Percentiles rank a stretch among this genome's conserved stretches.
These are phyloP conservation scores for Oxyria digyna DNA, from an alignment of 148 eudicot genomes.

Conservation along the genomic window DNA sequence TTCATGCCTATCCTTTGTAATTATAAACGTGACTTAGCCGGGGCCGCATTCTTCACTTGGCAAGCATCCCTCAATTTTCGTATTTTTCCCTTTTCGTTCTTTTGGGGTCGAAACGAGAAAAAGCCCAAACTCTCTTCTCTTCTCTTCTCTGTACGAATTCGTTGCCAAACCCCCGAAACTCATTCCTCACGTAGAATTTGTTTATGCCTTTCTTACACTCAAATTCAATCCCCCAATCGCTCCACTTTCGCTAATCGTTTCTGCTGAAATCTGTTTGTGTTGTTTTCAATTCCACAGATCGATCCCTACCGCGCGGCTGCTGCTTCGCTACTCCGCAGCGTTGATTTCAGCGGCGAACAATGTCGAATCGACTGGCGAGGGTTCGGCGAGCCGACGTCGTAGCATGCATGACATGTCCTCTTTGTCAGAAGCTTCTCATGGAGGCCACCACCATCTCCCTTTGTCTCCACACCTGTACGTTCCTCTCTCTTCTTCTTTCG, in stretches of 20 bases:
- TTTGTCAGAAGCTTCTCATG: slow-evolving; percentile 55
- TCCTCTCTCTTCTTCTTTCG: background rate
- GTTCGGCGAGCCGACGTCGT: slow-evolving; percentile 49
- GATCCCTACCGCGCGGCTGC: background rate
- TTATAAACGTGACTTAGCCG: background rate
- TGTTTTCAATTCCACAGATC: background rate
- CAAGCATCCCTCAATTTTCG: background rate
- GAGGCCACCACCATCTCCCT: slow-evolving; percentile 76
- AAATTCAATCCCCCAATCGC: background rate
- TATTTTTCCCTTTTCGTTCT: background rate
- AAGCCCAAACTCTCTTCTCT: background rate
- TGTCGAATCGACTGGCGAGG: slow-evolving; percentile 56
- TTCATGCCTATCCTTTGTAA: background rate
- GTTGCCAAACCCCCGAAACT: slow-evolving; percentile 2
- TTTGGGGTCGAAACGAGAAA: background rate
- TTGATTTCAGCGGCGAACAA: background rate
- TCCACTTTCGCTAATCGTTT: background rate
- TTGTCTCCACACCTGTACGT: slow-evolving; percentile 89
- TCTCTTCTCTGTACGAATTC: background rate
- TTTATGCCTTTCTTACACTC: background rate
- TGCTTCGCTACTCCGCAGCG: background rate
- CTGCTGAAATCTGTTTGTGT: background rate
- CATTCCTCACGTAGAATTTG: background rate
- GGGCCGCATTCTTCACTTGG: background rate
- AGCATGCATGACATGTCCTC: slow-evolving; percentile 92